These are phyloP conservation scores for Naganishia vaughanmartiniae DNA, from an alignment of 768 basidiomycete species.

Conservation along the genomic window DNA sequence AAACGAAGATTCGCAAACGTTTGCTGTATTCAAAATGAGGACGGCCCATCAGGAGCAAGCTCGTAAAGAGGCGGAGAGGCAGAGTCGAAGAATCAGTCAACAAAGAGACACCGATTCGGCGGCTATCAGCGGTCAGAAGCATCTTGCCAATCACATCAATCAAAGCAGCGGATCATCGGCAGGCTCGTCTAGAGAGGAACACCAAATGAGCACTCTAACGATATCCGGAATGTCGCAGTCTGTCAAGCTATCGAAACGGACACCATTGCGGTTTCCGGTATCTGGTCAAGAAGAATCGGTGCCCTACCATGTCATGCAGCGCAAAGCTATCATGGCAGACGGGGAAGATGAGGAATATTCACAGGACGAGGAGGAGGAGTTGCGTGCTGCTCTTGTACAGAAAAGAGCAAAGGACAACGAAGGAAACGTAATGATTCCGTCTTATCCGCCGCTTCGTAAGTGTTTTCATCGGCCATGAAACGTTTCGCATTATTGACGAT, in stretches of 20 bases:
- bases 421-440: background rate
- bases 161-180: too few species aligned
- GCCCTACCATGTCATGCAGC: slow-evolving; percentile 8
- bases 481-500: background rate
- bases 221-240: slow-evolving; percentile 2
- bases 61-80: background rate
- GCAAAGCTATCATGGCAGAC: background rate
- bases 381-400: background rate
- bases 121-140: background rate
- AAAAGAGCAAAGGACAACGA: background rate
- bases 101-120: background rate
- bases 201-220: background rate
- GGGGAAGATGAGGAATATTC: slow-evolving; percentile 5
- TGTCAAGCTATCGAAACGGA: slow-evolving; percentile 9
- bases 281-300: background rate
- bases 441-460: background rate
- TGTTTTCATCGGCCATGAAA: too few species aligned
- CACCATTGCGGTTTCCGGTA: background rate
- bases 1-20: slow-evolving; percentile 19
- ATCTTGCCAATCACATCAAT: too few species aligned
- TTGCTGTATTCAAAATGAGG: slow-evolving; percentile 17
- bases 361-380: background rate
- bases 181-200: background rate
- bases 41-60: background rate
- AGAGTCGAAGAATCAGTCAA: background rate